phyloP scores from a whole-genome alignment of 257 asterid genomes.

The Lycium ferocissimum region DNA sequence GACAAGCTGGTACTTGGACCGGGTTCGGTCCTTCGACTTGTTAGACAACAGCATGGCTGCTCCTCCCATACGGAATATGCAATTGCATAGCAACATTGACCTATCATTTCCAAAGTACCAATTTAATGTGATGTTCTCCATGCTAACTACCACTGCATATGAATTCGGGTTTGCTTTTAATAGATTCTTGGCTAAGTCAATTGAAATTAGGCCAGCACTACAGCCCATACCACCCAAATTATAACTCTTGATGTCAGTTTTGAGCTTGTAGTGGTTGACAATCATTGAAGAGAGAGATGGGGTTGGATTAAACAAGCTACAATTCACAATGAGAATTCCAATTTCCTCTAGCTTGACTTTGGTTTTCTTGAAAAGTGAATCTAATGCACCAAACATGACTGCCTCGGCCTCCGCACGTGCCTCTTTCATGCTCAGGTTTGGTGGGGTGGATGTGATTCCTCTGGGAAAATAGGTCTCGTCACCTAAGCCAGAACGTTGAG shows the following conservation, averaged over 20 bases:
- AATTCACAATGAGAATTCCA: conserved; percentile 60
- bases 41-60: conserved; percentile 63
- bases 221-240: conserved; percentile 71
- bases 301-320: conserved; percentile 54
- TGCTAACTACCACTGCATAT: conserved; percentile 62
- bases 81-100: conserved; percentile 50
- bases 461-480: conserved; percentile 53
- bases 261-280: conserved; percentile 63
- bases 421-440: conserved; percentile 45
- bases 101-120: conserved; percentile 56
- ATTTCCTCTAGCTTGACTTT: conserved; percentile 47
- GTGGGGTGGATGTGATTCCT: conserved; percentile 42
- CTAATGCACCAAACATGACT: conserved; percentile 66
- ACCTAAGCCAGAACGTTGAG: conserved; percentile 49
- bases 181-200: conserved; percentile 54
- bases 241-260: conserved; percentile 50
- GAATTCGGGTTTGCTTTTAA: conserved; percentile 50
- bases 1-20: conserved; percentile 57
- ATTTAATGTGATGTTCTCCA: conserved; percentile 56
- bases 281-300: conserved; percentile 60
- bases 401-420: conserved; percentile 59
- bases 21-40: conserved; percentile 39
- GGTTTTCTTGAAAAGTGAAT: conserved; percentile 48
- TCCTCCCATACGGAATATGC: conserved; percentile 61
- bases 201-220: conserved; percentile 56